Conservation (phyloP, 1,139 yeast genomes). For the Yamadazyma blattariae region DNA sequence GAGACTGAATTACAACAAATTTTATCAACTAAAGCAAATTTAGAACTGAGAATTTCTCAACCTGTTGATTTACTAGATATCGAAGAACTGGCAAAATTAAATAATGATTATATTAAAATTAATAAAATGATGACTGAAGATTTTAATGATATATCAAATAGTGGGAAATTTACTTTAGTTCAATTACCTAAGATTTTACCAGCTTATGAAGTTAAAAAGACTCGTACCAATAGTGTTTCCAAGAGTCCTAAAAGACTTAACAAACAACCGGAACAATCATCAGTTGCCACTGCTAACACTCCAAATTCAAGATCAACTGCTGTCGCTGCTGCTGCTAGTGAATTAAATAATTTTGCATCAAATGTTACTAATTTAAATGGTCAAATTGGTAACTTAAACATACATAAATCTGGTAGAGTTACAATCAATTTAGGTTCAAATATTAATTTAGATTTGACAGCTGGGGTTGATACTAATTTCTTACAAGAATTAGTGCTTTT, state of each 20-base stretch:
- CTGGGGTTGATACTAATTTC: constrained; percentile 73
- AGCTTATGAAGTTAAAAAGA: constrained; percentile 26
- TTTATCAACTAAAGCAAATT: constrained; percentile 25
- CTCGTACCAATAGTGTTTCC: constrained; percentile 8
- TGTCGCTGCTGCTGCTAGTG: not conserved
- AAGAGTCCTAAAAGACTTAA: constrained; percentile 9
- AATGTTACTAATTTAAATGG: constrained; percentile 36
- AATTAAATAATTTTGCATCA: constrained; percentile 10
- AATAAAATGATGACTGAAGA: constrained; percentile 24
- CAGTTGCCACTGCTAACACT: not conserved
- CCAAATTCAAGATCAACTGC: not conserved
- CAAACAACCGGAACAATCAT: constrained; percentile 1
- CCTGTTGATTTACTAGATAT: constrained; percentile 28
- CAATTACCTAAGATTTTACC: constrained; percentile 77
- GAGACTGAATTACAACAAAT: constrained; percentile 29
- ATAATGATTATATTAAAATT: constrained; percentile 33
- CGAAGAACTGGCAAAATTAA: constrained; percentile 30
- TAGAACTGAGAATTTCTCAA: constrained; percentile 30
- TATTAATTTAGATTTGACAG: constrained; percentile 62
- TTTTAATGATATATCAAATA: constrained; percentile 18
- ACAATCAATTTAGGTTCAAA: constrained; percentile 70
- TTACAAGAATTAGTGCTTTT: constrained; percentile 73
- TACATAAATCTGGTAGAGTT: constrained; percentile 79
- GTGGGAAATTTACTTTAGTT: constrained; percentile 46
- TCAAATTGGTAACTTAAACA: constrained; percentile 64